A percentile compares a stretch with the other conserved stretches of the same genome.
Conservation (phyloP, 495 filamentous ascomycete species). For the Aspergillus egyptiacus region DNA sequence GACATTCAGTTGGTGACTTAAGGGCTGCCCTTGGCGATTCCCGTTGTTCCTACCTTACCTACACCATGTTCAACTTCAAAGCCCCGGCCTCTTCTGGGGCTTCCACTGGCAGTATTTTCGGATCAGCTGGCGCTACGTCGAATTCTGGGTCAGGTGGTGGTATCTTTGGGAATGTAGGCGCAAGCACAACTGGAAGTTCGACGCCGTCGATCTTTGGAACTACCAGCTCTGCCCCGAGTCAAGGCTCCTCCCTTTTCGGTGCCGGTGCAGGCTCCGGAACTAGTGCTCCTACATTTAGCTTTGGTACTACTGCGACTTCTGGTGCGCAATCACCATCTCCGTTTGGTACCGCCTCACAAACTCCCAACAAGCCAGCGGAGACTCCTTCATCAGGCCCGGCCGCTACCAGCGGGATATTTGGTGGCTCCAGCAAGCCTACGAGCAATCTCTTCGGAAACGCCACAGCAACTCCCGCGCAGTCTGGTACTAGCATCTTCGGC, state of each 20-base stretch:
- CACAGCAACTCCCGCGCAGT: conserved; percentile 36
- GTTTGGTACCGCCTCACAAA: conserved; percentile 29
- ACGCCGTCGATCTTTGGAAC: conserved; percentile 34
- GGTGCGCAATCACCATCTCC: conserved; percentile 21
- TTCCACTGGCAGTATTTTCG: conserved; percentile 35
- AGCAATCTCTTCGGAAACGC: conserved; percentile 36
- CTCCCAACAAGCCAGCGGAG: conserved; percentile 38
- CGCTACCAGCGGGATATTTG: conserved; percentile 45
- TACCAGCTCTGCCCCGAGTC: conserved; percentile 19
- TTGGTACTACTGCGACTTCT: conserved; percentile 27
- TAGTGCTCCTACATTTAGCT: conserved; percentile 36
- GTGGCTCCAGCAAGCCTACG: conserved; percentile 27
- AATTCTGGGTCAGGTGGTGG: conserved; percentile 27
- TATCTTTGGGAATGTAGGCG: conserved; percentile 44
- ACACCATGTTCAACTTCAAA: conserved; percentile 34
- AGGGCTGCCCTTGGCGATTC: conserved; percentile 24
- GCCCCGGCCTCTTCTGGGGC: conserved; percentile 28
- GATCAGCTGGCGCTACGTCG: conserved; percentile 27
- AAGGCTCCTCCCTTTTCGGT: conserved; percentile 32
- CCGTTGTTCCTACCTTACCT: conserved; percentile 18
- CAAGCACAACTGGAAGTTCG: conserved; percentile 29
- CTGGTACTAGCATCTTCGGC: conserved; percentile 34
- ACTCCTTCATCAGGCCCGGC: conserved; percentile 30
- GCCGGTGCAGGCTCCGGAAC: conserved; percentile 19
- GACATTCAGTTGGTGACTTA: conserved; percentile 9